Evolutionary conservation across 75 land plant genomes (phyloP), one percentile per base, ranked within the genome.

Genomic region (Selaginella tamariscina): DNA sequence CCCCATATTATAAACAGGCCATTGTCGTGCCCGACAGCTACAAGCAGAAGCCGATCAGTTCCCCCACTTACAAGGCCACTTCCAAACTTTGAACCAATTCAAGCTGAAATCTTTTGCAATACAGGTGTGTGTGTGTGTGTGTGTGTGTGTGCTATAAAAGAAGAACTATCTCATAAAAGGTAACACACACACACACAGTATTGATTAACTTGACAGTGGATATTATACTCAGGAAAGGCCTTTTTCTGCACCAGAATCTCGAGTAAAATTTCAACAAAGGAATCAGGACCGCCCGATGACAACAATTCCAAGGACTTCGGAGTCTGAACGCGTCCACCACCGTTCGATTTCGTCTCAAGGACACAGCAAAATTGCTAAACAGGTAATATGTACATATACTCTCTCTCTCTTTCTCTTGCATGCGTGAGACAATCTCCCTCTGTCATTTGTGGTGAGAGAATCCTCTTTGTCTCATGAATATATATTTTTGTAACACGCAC

Each of bases 1-100:
- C 75, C 75, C 13, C 54, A 67, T 39, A 5, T 39, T 39, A 39
- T 39, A 15, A 39, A 5, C 15, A 5, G 49, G 9, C 72, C 31
- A 21, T 28, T 67, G 39, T 54, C 75, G 32, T 30, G 70, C 29
- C 71, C 62, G 62, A 59, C 20, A 49, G 18, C 54, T 11, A 49
- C 26, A 26, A 21, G 62, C 23, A 5, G 62, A 59, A 23, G 62
- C 62, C 62, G 21, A n/a, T 59, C 62, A 2, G 62, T 59, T 27
- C 62, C 62, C 8, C 62, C 62, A 59, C 8, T 59, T 39, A 5
- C 49, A 15, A 39, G 49, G 5, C 49, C 49, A 39, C 49, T 15
- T 5, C 11, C 15, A 15, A 39, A 5, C 49, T 39, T 5, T 15
- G 49, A 39, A 15, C 15, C 15, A 15, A 39, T 5, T 39, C 49